Evolutionary conservation across 2,329 filamentous ascomycete species (phyloP), one percentile per base, ranked within the genome.

Genomic region (Chaetomium strumarium): DNA sequence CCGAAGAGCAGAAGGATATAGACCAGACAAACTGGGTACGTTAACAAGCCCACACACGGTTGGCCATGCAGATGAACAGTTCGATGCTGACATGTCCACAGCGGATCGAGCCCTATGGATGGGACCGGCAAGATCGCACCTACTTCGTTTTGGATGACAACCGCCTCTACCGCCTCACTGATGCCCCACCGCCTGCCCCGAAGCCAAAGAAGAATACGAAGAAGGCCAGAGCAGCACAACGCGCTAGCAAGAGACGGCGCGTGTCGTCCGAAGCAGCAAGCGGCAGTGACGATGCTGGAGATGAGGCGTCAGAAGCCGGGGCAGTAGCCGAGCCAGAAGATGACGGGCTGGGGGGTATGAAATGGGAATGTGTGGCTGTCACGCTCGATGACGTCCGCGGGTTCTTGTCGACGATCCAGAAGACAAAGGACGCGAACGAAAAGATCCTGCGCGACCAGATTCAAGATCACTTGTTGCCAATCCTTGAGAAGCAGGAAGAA

Each of bases 61-160:
- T 24, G 2, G 2, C 38, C 14, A 13, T 39, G 16, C 16, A 20
- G 4, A 33, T 20, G n/a, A 20, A 12, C 11, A 31, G 33, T 7
- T 4, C 8, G 7, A 16, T 33, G 11, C 50, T 56, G 14, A 52
- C 30, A 33, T 17, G 14, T 16, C 3, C 34, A 5, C 49, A 86
- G 83, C 76, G 84, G 55, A 90, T 93, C 60, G 88, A 92, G 63
- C 86, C 88, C 0, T 84, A 86, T 57, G 93, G 93, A 10, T 97
- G 90, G 83, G 93, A 99, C 67, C 78, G 83, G 19, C 78, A 96
- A 43, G 91, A 95, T 58, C 85, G 90, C 36, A 84, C 84, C 34
- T 95, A 97, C 66, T 95, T 86, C 64, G 85, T 97, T 3, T 79
- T 99, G 3, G 92, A 97, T 62, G 93, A 99, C 67, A 95, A 96